Percentiles rank a stretch among this genome's conserved stretches.
phyloP scores from a whole-genome alignment of 768 basidiomycete genomes.

The Agaricus subrufescens region DNA sequence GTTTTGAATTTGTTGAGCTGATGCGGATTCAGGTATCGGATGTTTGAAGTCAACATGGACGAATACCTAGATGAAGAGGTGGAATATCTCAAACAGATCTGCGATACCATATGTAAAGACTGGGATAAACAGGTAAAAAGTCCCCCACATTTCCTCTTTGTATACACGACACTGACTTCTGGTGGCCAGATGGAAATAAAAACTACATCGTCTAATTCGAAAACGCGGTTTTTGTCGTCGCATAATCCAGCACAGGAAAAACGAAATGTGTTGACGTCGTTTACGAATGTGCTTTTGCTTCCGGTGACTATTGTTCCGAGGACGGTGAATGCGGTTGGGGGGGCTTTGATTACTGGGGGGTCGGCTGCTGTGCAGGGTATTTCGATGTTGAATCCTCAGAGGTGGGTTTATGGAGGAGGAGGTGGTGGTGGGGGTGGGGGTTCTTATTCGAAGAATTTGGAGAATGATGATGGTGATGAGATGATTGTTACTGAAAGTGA shows the following conservation, averaged over 20 bases:
- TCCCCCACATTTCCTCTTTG: not conserved
- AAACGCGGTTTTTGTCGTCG: slow-evolving; percentile 67
- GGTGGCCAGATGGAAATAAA: slow-evolving; percentile 2
- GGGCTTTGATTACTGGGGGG: slow-evolving; percentile 64
- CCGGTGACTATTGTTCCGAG: slow-evolving; percentile 97
- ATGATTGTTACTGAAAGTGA: too few relatives aligned
- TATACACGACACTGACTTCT: not conserved
- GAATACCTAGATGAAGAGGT: slow-evolving; percentile 95
- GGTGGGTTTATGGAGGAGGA: slow-evolving; percentile 58
- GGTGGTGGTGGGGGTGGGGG: slow-evolving; percentile 15
- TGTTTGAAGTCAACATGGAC: slow-evolving; percentile 97
- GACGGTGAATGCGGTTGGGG: slow-evolving; percentile 65
- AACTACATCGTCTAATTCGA: slow-evolving; percentile 11
- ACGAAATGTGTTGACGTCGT: slow-evolving; percentile 87
- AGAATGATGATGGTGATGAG: slow-evolving; percentile 22
- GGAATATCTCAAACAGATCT: slow-evolving; percentile 68
- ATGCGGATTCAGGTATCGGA: slow-evolving; percentile 59
- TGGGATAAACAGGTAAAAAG: slow-evolving; percentile 74
- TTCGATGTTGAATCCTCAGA: slow-evolving; percentile 84
- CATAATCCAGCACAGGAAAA: slow-evolving; percentile 91
- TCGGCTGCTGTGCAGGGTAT: slow-evolving; percentile 80
- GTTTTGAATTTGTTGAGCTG: too few relatives aligned
- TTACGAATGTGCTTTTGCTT: slow-evolving; percentile 82
- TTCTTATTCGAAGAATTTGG: slow-evolving; percentile 32
- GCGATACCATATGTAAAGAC: slow-evolving; percentile 68